phyloP scores from a whole-genome alignment of 805 yeast species.

The Metschnikowia corniflorae region DNA sequence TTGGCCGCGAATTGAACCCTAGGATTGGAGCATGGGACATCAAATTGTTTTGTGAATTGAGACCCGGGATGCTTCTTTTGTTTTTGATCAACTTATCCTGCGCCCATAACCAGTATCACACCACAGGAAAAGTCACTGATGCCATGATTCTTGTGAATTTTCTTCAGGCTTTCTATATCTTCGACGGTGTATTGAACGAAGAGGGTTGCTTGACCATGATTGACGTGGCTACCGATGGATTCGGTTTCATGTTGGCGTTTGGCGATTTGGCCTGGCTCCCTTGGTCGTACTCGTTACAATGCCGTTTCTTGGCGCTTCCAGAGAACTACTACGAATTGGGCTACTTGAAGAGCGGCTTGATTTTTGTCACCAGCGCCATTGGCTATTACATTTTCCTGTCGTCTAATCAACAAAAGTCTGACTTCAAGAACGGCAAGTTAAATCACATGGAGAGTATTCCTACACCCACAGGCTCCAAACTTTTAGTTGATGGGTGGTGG shows the following conservation, averaged over 20 bases:
- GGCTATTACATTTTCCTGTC: conserved; percentile 85
- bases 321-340: conserved; percentile 57
- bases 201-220: conserved; percentile 90
- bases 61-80: conserved; percentile 94
- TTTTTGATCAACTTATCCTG: conserved; percentile 71
- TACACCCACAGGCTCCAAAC: conserved; percentile 73
- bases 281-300: conserved; percentile 82
- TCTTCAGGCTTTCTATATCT: conserved; percentile 75
- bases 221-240: conserved; percentile 94
- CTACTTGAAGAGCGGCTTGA: conserved; percentile 28
- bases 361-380: conserved; percentile 46
- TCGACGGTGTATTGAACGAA: conserved; percentile 91
- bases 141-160: conserved; percentile 66
- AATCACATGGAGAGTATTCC: conserved; percentile 60
- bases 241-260: conserved; percentile 93
- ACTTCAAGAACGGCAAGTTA: conserved; percentile 76
- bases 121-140: conserved; percentile 57
- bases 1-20: conserved; percentile 95
- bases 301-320: conserved; percentile 67
- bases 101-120: conserved; percentile 73
- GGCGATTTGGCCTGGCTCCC: conserved; percentile 95
- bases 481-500: conserved; percentile 96
- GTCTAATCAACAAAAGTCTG: conserved; percentile 80
- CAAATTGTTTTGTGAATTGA: conserved; percentile 86
- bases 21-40: conserved; percentile 82